These are phyloP conservation scores for Panicum virgatum DNA, from an alignment of 202 grass and related monocot species.

Conservation along the genomic window DNA sequence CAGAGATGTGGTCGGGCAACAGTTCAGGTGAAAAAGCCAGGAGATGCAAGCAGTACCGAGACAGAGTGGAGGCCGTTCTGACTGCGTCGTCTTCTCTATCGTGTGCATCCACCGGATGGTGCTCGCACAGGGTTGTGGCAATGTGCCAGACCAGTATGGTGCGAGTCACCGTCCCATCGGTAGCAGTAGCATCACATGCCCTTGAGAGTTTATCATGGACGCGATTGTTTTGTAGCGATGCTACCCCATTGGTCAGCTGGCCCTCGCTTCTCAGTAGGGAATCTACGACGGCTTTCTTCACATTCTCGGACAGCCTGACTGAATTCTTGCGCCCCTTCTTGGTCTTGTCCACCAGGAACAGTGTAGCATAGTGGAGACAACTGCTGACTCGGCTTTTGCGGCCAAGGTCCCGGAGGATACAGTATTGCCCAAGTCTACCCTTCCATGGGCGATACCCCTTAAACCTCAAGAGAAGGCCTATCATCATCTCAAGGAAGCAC, in stretches of 20 bases:
- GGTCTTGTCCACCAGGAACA: not conserved
- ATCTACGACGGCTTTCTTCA: constrained; percentile 8
- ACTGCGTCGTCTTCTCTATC: not conserved
- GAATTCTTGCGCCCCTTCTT: not conserved
- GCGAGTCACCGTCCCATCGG: not conserved
- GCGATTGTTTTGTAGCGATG: not conserved
- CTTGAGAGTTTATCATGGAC: not conserved
- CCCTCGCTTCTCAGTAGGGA: not conserved
- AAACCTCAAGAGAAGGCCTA: not conserved
- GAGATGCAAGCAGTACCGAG: not conserved
- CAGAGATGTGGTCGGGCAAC: not conserved
- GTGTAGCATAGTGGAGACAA: not conserved
- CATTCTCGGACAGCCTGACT: not conserved
- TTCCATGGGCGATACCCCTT: not conserved
- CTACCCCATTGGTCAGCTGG: not conserved
- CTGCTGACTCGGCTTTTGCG: not conserved
- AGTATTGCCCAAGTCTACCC: not conserved
- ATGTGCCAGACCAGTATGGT: not conserved
- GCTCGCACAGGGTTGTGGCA: not conserved
- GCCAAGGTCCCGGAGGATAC: not conserved
- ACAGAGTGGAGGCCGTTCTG: not conserved
- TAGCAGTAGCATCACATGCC: not conserved
- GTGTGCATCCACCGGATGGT: not conserved
- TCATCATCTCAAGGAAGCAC: not conserved
- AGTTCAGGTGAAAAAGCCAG: not conserved